Evolutionary conservation across 164 flowering plant species (phyloP), one percentile per base, ranked within the genome.

Genomic region (Magnolia officinalis): DNA sequence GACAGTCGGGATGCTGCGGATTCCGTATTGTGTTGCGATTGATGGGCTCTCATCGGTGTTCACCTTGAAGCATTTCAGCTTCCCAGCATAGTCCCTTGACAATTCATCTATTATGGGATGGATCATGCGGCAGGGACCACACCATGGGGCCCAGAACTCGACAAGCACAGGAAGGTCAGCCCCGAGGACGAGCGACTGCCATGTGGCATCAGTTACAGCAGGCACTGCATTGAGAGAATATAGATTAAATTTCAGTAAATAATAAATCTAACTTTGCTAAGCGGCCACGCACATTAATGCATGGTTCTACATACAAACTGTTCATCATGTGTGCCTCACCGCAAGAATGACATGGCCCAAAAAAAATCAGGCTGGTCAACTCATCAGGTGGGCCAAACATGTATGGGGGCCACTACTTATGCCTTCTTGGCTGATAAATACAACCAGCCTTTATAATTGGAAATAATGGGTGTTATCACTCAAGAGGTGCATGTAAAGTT

Each of bases 141-240:
- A 95, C 98, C 98, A 95, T 24, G 98, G 94, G 26, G 97, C 98
- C 97, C 96, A 92, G 80, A 95, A 95, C 80, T 91, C 97, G 75
- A 95, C 97, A 80, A 93, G 76, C 63, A 92, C 94, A 59, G 97
- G 89, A 6, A 75, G 59, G 8, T 87, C 88, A 51, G 81, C 76
- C 24, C 90, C 90, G 0, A 90, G 82, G 21, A 95, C 94, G 73
- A 83, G 80, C 1, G 94, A 89, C 75, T 91, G 75, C 97, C 97
- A 95, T n/a, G 87, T 79, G 45, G 76, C 68, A 63, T 90, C 97
- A 65, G 83, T 85, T 67, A 91, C 90, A 65, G 85, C 69, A 4
- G 92, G 71, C 72, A 90, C 98, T 87, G 93, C 87, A 86, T 68
- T 18, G 16, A 4, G 31, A 68, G 29, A 14, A 68, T 14, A 31